Evolutionary conservation across 2,329 filamentous ascomycete genomes (phyloP), one percentile per base, ranked within the genome.

Genomic region (Drechslerella coelobrocha): DNA sequence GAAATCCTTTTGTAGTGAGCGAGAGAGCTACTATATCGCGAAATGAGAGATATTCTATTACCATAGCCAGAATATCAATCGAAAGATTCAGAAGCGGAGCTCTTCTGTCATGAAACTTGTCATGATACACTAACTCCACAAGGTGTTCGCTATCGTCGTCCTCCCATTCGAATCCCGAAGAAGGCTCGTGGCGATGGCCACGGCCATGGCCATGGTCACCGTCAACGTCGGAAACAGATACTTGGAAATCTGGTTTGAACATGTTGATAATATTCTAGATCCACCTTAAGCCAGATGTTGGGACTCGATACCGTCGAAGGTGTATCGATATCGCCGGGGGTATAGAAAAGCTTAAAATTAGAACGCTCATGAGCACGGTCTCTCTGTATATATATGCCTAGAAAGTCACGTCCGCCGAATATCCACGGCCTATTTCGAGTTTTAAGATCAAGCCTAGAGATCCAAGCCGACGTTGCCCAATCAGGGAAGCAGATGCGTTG

Each of bases 1-100:
- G 54, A 37, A 63, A 63, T 1, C 59, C 59, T 47, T 71, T 71
- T 23, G 66, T 71, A 1, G 66, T 71, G 17, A 71, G 59, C 1
- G 66, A 71, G 26, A 71, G 53, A 17, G 66, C 41, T 26, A 71
- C 19, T 2, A 45, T 45, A 17, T 45, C 41, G n/a, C 41, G 41
- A 21, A 45, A 45, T 3, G 41, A 45, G 17, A 45, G 41, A 23
- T 45, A 45, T 21, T 45, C 41, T 14, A 45, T 45, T 5, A 45
- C 19, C 41, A 45, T 45, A 23, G 41, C 41, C 19, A 45, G 41
- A 3, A 45, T 45, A 45, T 45, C 41, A 17, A 45, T 45, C 2
- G 41, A 45, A 23, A 45, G 41, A 17, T 45, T 45, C 14, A 45
- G 19, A 8, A 45, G 41, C 2, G 41, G 41, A 6, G 19, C 41